These are phyloP conservation scores for Amphibolis antarctica DNA, from an alignment of 106 monocot species.

Conservation along the genomic window DNA sequence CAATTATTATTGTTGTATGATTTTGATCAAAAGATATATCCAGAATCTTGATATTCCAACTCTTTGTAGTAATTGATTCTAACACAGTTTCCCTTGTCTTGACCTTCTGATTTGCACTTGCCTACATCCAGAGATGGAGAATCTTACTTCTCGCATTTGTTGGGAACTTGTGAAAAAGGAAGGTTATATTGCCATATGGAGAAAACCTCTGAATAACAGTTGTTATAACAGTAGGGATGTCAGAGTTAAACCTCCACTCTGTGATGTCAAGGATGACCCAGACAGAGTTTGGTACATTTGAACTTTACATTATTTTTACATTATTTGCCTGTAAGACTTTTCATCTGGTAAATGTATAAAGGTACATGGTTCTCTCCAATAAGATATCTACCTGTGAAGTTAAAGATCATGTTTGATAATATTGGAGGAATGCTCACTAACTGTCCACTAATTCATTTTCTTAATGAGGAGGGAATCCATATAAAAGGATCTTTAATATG, in stretches of 20 bases:
- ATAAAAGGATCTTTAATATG: too few relatives aligned
- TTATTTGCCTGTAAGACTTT: not conserved
- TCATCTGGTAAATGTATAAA: not conserved
- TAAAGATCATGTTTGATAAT: too few relatives aligned
- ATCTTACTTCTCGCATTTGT: constrained; percentile 69
- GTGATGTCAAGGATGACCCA: constrained; percentile 57
- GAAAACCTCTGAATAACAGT: constrained; percentile 70
- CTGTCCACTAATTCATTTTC: too few relatives aligned
- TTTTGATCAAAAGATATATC: too few relatives aligned
- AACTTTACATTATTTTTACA: not conserved
- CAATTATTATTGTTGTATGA: too few relatives aligned
- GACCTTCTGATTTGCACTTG: not conserved
- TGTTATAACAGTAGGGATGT: constrained; percentile 50
- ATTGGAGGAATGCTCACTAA: too few relatives aligned
- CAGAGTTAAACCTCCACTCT: constrained; percentile 48
- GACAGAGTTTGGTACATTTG: constrained; percentile 65
- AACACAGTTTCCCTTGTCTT: not conserved
- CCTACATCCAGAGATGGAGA: constrained; percentile 58
- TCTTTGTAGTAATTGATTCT: too few relatives aligned
- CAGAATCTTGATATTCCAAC: too few relatives aligned
- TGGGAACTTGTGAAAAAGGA: constrained; percentile 89
- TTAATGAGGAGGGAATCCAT: too few relatives aligned
- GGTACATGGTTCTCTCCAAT: not conserved
- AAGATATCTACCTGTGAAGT: too few relatives aligned
- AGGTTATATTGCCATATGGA: constrained; percentile 91